Evolutionary conservation across 306 rosid species (phyloP).

Genomic region (Malus orientalis): DNA sequence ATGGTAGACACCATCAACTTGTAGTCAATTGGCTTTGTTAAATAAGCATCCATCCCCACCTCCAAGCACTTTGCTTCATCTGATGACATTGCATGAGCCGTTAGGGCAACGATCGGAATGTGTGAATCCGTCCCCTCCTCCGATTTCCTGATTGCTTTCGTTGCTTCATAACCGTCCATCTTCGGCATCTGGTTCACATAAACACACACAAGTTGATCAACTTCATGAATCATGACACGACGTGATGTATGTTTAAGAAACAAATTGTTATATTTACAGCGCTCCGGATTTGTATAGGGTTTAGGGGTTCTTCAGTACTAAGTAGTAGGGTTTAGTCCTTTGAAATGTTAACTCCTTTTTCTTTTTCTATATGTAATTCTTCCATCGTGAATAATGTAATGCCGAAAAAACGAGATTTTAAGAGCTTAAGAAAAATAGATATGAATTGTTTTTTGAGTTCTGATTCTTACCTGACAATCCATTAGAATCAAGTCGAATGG

Average conservation of each 20-base stretch:
- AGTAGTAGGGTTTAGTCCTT: not conserved
- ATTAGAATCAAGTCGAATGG: conserved; percentile 80
- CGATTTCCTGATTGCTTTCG: conserved; percentile 81
- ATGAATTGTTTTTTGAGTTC: not conserved
- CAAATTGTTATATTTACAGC: not conserved
- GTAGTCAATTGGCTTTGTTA: conserved; percentile 95
- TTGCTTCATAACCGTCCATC: conserved; percentile 99
- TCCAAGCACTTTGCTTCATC: conserved; percentile 98
- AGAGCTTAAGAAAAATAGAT: not conserved
- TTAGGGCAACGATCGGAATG: conserved; percentile 89
- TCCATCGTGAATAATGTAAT: not conserved
- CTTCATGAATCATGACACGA: not conserved
- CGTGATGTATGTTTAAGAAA: not conserved
- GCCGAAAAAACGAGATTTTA: not conserved
- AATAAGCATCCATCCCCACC: conserved; percentile 99
- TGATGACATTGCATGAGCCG: conserved; percentile 98
- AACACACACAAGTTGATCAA: not conserved
- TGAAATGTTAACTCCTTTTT: too few species aligned
- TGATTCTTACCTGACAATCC: conserved; percentile 89
- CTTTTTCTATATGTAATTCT: not conserved
- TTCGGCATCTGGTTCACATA: conserved; percentile 77
- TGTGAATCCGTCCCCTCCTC: conserved; percentile 63
- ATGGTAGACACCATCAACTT: conserved; percentile 94
- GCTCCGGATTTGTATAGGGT: not conserved
- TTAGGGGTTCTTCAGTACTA: not conserved